Conservation (phyloP, 2,329 filamentous ascomycete genomes). For the Neospermospora avenae region DNA sequence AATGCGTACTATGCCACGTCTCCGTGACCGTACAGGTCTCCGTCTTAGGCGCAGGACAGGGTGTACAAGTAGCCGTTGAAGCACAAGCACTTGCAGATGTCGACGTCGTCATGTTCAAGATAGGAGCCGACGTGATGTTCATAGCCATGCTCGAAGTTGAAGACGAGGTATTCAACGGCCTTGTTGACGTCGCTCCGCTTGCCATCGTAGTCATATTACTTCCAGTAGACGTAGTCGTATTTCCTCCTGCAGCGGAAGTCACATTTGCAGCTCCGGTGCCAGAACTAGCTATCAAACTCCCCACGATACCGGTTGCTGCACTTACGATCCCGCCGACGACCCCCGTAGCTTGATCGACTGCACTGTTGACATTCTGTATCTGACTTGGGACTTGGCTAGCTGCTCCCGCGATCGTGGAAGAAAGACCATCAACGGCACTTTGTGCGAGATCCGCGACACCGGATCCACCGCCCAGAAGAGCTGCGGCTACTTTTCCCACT, state of each 20-base stretch:
- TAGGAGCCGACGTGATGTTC: constrained; percentile 8
- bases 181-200: background rate
- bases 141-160: background rate
- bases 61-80: constrained; percentile 4
- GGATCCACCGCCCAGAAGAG: constrained; percentile 15
- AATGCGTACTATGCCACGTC: constrained; percentile 28
- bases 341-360: constrained; percentile 13
- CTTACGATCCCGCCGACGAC: constrained; percentile 11
- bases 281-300: constrained; percentile 12
- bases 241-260: background rate
- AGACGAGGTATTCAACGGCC: background rate
- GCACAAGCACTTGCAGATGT: background rate
- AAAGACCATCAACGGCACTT: background rate
- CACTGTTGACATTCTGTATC: constrained; percentile 2
- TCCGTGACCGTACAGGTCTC: constrained; percentile 26
- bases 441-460: constrained; percentile 6
- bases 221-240: background rate
- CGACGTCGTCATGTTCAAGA: background rate
- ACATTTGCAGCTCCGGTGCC: background rate
- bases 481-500: constrained; percentile 21
- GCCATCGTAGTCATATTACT: background rate
- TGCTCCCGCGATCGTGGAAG: background rate
- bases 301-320: constrained; percentile 19
- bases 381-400: background rate
- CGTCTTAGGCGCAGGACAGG: constrained; percentile 18